Evolutionary conservation across 2,329 filamentous ascomycete species (phyloP).

Genomic region (Verticillium longisporum): DNA sequence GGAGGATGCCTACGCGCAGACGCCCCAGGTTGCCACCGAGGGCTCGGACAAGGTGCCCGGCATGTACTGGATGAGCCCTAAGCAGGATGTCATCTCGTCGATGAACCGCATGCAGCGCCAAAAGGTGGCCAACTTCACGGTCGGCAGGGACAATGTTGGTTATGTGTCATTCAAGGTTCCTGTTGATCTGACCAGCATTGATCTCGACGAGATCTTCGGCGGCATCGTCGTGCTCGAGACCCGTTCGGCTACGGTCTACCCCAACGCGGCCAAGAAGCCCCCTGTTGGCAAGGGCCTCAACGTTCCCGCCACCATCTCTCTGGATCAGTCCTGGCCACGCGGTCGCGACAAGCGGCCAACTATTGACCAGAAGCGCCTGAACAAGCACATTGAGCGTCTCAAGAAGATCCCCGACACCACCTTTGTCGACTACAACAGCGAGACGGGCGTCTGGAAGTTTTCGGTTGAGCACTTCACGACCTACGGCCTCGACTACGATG

Average conservation of each 20-base stretch:
- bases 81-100: conserved; percentile 64
- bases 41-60: conserved; percentile 51
- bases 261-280: conserved; percentile 69
- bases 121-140: conserved; percentile 66
- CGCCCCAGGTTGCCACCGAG: conserved; percentile 15
- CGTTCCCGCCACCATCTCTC: conserved; percentile 77
- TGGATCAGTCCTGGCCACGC: conserved; percentile 91
- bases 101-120: conserved; percentile 77
- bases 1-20: conserved; percentile 38
- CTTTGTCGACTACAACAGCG: conserved; percentile 72
- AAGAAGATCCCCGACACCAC: conserved; percentile 72
- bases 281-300: conserved; percentile 83
- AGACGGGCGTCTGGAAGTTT: conserved; percentile 85
- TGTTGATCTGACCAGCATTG: conserved; percentile 74
- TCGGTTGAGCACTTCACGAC: conserved; percentile 95
- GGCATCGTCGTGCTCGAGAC: conserved; percentile 69
- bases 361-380: conserved; percentile 55
- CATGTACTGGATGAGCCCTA: conserved; percentile 81
- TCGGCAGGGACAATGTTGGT: conserved; percentile 78
- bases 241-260: conserved; percentile 85
- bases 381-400: conserved; percentile 78
- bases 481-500: conserved; percentile 81
- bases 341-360: conserved; percentile 48
- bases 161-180: conserved; percentile 73
- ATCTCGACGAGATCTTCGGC: conserved; percentile 73